Percentiles rank a stretch among this genome's conserved stretches.
These are phyloP conservation scores for Raphanus raphanistrum DNA, from an alignment of 345 rosid genomes.

Conservation along the genomic window DNA sequence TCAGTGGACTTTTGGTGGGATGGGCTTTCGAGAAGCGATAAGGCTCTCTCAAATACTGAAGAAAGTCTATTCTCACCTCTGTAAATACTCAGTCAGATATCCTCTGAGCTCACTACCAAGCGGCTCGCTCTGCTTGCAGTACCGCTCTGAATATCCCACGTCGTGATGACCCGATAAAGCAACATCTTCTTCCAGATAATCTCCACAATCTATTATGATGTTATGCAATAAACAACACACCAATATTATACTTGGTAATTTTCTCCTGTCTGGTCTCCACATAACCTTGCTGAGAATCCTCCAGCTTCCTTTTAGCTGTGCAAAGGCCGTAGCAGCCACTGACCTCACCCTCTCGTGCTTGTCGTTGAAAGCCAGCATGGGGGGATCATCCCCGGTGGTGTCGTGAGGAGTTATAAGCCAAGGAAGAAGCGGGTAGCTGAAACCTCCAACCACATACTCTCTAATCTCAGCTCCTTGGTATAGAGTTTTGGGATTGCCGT, in stretches of 20 bases:
- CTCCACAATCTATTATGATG: conserved; percentile 75
- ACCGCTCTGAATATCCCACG: conserved; percentile 61
- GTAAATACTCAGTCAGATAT: conserved; percentile 56
- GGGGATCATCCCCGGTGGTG: conserved; percentile 35
- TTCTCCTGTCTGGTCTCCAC: conserved; percentile 97
- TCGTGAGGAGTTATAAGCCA: conserved; percentile 87
- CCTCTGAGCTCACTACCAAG: conserved; percentile 56
- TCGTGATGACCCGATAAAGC: conserved; percentile 74
- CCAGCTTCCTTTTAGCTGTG: conserved; percentile 88
- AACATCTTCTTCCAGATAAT: conserved; percentile 65
- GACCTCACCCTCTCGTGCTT: conserved; percentile 64
- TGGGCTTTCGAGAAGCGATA: not conserved
- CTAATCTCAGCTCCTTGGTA: conserved; percentile 46
- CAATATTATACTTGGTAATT: conserved; percentile 81
- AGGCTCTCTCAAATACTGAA: not conserved
- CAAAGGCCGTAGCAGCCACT: conserved; percentile 68
- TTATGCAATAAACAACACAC: conserved; percentile 89
- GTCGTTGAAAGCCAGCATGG: conserved; percentile 48
- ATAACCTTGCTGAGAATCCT: conserved; percentile 87
- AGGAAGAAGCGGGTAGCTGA: conserved; percentile 74
- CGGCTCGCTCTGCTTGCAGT: conserved; percentile 64
- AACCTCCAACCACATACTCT: conserved; percentile 84
- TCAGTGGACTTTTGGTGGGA: not conserved
- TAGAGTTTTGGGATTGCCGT: conserved; percentile 52
- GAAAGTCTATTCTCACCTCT: conserved; percentile 7